Base-by-base conservation (phyloP, 2,329 filamentous ascomycete genomes). In the Hymenoscyphus fraxineus region DNA sequence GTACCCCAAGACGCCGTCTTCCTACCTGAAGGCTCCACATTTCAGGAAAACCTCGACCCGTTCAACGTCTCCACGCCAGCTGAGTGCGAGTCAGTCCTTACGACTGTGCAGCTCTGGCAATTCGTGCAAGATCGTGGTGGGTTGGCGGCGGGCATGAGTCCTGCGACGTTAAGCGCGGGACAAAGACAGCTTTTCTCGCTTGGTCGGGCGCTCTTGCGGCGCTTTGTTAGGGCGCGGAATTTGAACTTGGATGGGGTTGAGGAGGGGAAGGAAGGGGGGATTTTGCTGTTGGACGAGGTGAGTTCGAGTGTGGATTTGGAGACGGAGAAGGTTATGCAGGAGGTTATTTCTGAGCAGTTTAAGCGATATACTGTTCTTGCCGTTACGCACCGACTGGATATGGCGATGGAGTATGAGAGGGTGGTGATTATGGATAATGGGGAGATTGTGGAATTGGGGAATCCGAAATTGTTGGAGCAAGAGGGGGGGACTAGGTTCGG, bases 1-100 rank as follows among this genome's bases (percentile, higher is more conserved):
- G 73, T 86, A 0, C 81, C 83, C 83, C 83, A 86, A 69, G 83
- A 86, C 4, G 72, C 82, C 0, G 79, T 83, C 2, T 84, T 86
- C 71, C 72, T 85, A 0, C 80, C 79, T 0, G 79, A 78, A 41
- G 78, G 76, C 6, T 78, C 76, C 57, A 77, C 75, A 0, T 76
- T 81, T 64, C 73, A 72, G 35, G 60, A 71, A 6, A 82, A 83
- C 63, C 75, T 83, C 0, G 81, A 83, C 63, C 79, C 80, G 0
- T 73, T 74, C 15, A 64, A 65, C 1, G 59, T 65, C 0, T 75
- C 78, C 1, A 76, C 75, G 64, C 47, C 60, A 7, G 27, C 15
- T 19, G 65, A 67, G 2, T 65, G 64, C 6, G 55, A 55, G 22
- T n/a, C 44, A 2, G 64, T 69, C 1, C 61, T 69, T 3, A 47